Conservation (phyloP, 1,284 basidiomycete genomes). For the Naganishia liquefaciens region DNA sequence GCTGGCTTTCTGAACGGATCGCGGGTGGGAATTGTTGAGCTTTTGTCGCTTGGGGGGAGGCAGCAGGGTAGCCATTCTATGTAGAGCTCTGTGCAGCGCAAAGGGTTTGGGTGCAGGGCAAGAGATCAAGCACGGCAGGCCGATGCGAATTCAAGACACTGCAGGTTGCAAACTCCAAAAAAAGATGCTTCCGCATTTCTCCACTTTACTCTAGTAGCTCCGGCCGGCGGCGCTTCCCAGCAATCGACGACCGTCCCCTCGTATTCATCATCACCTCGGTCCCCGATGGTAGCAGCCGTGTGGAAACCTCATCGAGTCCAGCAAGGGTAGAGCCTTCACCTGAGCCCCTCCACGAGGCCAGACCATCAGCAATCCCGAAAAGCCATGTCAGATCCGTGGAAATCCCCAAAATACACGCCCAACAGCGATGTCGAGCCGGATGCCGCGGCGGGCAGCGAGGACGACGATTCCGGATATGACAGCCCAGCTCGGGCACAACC, state of each 20-base stretch:
- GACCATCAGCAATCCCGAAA: no score
- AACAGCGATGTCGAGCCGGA: conserved; percentile 19
- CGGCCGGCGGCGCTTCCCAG: background rate
- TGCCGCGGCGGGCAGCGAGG: background rate
- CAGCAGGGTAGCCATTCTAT: conserved; percentile 71
- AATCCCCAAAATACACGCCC: conserved; percentile 16
- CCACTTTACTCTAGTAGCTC: background rate
- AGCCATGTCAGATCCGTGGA: conserved; percentile 10
- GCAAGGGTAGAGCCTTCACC: background rate
- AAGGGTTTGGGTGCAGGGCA: background rate
- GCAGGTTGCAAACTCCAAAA: background rate
- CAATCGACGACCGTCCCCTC: background rate
- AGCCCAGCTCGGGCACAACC: background rate
- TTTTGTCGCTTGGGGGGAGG: conserved; percentile 84
- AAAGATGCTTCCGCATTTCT: no score
- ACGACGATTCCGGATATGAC: background rate
- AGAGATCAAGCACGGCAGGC: background rate
- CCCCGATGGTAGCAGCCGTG: background rate
- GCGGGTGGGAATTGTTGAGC: conserved; percentile 57
- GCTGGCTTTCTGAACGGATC: conserved; percentile 56
- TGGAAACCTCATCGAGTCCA: background rate
- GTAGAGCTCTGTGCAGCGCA: no score
- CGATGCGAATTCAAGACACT: background rate
- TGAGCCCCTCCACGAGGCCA: background rate
- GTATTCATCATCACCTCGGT: conserved; percentile 5